Percentiles rank a stretch among this genome's conserved stretches.
Conservation (phyloP, 2,329 filamentous ascomycete species). For the Xylariaceae sp. region DNA sequence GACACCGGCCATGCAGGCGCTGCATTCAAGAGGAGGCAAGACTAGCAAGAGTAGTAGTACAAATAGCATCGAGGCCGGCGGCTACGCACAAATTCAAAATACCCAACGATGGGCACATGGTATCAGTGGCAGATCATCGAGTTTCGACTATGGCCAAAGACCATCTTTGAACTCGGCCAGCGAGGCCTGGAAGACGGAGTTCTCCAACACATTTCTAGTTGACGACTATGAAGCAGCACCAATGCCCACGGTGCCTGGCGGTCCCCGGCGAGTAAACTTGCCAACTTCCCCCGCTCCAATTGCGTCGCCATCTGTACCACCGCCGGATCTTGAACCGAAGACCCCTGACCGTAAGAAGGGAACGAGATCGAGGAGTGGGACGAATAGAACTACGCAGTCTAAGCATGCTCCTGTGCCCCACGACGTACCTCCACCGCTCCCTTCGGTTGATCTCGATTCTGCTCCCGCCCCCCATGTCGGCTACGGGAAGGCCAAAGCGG, state of each 20-base stretch:
- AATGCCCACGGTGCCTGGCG: constrained; percentile 79
- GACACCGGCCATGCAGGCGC: constrained; percentile 43
- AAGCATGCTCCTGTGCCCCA: constrained; percentile 32
- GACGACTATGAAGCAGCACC: constrained; percentile 79
- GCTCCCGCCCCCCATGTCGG: constrained; percentile 62
- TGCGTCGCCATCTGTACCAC: constrained; percentile 41
- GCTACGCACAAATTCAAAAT: constrained; percentile 59
- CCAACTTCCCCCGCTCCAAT: constrained; percentile 41
- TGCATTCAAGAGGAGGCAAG: constrained; percentile 61
- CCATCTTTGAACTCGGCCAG: constrained; percentile 36
- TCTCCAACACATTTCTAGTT: constrained; percentile 53
- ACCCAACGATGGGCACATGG: constrained; percentile 62
- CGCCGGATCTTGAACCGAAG: constrained; percentile 43
- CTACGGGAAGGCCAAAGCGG: constrained; percentile 61
- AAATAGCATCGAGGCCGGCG: constrained; percentile 67
- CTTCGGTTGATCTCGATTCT: constrained; percentile 44
- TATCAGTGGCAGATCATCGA: constrained; percentile 64
- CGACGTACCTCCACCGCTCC: constrained; percentile 37
- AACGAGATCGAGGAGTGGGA: constrained; percentile 50
- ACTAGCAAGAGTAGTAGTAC: constrained; percentile 73
- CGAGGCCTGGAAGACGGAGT: constrained; percentile 50
- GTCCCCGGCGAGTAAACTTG: constrained; percentile 59
- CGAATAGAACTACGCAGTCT: constrained; percentile 34
- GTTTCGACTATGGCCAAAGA: constrained; percentile 69
- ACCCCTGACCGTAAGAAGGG: constrained; percentile 51